Evolutionary conservation across 2,329 filamentous ascomycete genomes (phyloP), one percentile per base, ranked within the genome.

Genomic region (Aspergillus cejpii): DNA sequence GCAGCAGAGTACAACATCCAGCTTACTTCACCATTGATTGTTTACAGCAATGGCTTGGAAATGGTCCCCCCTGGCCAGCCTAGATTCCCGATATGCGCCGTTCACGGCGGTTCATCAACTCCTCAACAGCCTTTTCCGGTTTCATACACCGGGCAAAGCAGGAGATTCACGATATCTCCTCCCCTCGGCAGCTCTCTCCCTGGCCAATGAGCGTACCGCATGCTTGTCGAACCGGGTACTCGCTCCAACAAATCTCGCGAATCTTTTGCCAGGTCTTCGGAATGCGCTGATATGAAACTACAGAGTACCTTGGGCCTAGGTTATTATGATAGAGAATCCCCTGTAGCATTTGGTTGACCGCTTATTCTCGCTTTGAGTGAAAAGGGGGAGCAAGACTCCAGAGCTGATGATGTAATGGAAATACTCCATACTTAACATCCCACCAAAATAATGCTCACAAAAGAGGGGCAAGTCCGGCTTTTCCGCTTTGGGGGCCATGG

Each of bases 101-200:
- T 53, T 52, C 41, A 45, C 42, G 60, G 57, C 61, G 60, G 61
- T 53, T 52, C 41, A 45, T 42, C 48, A 55, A 49, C 41, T 57
- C 48, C 51, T 51, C 51, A 58, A 50, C 53, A 56, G 54, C 55
- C 53, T 53, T 64, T 65, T 65, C 64, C 63, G 63, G 63, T 67
- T 66, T 67, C 62, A 65, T 61, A 62, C 63, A 67, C 65, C 66
- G 65, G 65, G 62, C 59, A 65, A 68, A 66, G 59, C 65, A 67
- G 65, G 65, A 66, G 58, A 54, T 38, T 54, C 56, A 65, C 62
- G 58, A 61, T 64, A 61, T 65, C 54, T 60, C 39, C 49, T 47
- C 49, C 51, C 56, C 55, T 60, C 59, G 56, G 52, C 50, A 61
- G 52, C 56, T 61, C 46, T 54, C 58, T 49, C 44, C 33, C 45